These are phyloP conservation scores for Huntiella omanensis DNA, from an alignment of 2,329 filamentous ascomycete genomes.

Conservation along the genomic window DNA sequence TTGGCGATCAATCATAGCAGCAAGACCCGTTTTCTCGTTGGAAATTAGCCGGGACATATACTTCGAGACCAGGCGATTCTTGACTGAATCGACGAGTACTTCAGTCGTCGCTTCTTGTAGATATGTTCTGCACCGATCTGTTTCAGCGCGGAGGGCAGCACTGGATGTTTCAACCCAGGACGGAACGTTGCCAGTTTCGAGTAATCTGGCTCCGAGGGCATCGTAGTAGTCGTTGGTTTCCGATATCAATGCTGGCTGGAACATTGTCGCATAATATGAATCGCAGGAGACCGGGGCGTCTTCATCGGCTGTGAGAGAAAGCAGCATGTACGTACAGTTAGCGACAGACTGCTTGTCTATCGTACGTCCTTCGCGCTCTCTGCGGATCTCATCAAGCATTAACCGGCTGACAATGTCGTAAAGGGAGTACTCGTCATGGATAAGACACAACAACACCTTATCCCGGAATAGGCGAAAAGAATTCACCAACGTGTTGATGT, in stretches of 20 bases:
- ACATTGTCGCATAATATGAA: conserved; percentile 30
- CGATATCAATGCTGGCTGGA: conserved; percentile 60
- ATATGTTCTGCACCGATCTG: conserved; percentile 64
- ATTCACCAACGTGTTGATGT: conserved; percentile 63
- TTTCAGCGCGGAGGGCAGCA: conserved; percentile 22
- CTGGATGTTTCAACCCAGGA: conserved; percentile 32
- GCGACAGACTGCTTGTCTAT: conserved; percentile 17
- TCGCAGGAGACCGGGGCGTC: too few species aligned
- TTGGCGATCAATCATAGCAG: conserved; percentile 83
- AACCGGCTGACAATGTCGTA: conserved; percentile 63
- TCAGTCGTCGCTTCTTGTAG: conserved; percentile 52
- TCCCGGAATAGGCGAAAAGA: conserved; percentile 82
- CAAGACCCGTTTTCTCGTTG: conserved; percentile 68
- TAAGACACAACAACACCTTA: conserved; percentile 49
- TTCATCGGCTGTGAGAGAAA: too few species aligned
- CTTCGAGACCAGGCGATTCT: conserved; percentile 57
- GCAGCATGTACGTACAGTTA: too few species aligned
- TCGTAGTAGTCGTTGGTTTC: conserved; percentile 58
- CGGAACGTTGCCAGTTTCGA: conserved; percentile 63
- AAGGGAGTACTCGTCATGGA: conserved; percentile 31
- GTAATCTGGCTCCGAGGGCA: conserved; percentile 51
- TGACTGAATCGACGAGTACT: conserved; percentile 60
- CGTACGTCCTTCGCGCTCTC: neutral
- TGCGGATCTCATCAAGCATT: conserved; percentile 74
- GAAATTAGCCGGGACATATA: conserved; percentile 68